Conservation (phyloP, 805 yeast species). For the Lipomyces lipofer region DNA sequence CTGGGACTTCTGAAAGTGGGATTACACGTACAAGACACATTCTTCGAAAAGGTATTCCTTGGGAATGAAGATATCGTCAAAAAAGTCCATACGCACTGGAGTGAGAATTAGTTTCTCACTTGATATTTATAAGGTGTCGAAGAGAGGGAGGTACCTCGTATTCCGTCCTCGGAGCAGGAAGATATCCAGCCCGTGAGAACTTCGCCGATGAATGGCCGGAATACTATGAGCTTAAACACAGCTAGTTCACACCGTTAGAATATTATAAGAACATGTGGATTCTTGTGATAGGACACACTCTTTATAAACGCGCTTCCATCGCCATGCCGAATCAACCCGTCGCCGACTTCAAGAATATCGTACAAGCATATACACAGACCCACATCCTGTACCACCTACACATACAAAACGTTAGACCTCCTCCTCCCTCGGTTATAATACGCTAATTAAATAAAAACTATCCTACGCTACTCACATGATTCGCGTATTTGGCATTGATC, state of each 20-base stretch:
- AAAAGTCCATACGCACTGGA: slow-evolving; percentile 70
- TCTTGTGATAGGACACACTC: slow-evolving; percentile 7
- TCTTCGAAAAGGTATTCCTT: slow-evolving; percentile 76
- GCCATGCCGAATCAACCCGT: slow-evolving; percentile 88
- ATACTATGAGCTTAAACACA: slow-evolving; percentile 71
- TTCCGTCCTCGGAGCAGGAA: slow-evolving; percentile 83
- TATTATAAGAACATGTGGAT: background rate
- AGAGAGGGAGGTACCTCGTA: slow-evolving; percentile 50
- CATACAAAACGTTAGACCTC: background rate
- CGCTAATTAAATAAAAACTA: too few species aligned
- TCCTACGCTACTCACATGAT: slow-evolving; percentile 52
- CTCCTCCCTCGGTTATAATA: background rate
- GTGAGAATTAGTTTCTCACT: background rate
- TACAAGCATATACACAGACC: slow-evolving; percentile 85
- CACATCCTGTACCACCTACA: slow-evolving; percentile 64
- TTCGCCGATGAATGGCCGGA: slow-evolving; percentile 95
- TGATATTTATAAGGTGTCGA: background rate
- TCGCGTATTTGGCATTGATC: slow-evolving; percentile 79
- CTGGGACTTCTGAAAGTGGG: slow-evolving; percentile 1
- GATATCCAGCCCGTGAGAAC: slow-evolving; percentile 90
- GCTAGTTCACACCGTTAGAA: slow-evolving; percentile 39
- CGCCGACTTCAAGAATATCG: slow-evolving; percentile 79
- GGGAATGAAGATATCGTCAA: slow-evolving; percentile 90
- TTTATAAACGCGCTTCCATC: slow-evolving; percentile 66
- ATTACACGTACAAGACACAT: slow-evolving; percentile 53